Evolutionary conservation across 2,329 filamentous ascomycete species (phyloP).

Genomic region (Tympanopsis confertula): DNA sequence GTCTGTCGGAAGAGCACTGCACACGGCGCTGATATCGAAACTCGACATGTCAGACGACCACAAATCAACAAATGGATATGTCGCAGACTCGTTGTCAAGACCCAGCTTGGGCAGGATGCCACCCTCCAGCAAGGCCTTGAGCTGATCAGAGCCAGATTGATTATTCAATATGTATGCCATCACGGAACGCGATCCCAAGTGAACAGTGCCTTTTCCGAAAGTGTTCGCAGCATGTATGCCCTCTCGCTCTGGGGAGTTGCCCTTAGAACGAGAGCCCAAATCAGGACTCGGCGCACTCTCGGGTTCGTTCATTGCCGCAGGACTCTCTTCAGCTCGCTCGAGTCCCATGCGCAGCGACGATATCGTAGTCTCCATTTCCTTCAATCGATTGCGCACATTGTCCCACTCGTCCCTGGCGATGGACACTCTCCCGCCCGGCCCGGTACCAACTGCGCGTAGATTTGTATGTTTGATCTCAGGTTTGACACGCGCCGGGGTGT

Average conservation of each 20-base stretch:
- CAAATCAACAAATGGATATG: conserved; percentile 53
- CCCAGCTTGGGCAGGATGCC: conserved; percentile 51
- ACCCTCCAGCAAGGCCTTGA: conserved; percentile 43
- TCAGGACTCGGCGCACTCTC: conserved; percentile 15
- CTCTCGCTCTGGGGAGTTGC: conserved; percentile 26
- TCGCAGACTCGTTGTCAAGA: conserved; percentile 51
- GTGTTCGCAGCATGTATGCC: conserved; percentile 50
- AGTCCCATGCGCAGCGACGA: conserved; percentile 22
- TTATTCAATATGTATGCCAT: conserved; percentile 46
- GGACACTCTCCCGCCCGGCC: conserved; percentile 14
- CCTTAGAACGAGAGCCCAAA: conserved; percentile 8
- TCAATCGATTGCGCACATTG: conserved; percentile 23
- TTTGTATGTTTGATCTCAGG: too few relatives aligned
- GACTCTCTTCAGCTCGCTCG: conserved; percentile 19
- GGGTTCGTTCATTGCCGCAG: conserved; percentile 11
- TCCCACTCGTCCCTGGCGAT: conserved; percentile 29
- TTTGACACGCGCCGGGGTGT: neutral
- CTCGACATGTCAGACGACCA: conserved; percentile 51
- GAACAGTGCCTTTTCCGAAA: conserved; percentile 45
- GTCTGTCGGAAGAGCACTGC: conserved; percentile 45
- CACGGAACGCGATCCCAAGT: conserved; percentile 49
- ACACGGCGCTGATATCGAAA: conserved; percentile 42
- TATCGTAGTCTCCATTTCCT: conserved; percentile 27
- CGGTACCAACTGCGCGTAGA: too few relatives aligned
- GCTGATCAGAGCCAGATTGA: conserved; percentile 31